phyloP scores from a whole-genome alignment of 345 rosid species.

The Acer negundo region DNA sequence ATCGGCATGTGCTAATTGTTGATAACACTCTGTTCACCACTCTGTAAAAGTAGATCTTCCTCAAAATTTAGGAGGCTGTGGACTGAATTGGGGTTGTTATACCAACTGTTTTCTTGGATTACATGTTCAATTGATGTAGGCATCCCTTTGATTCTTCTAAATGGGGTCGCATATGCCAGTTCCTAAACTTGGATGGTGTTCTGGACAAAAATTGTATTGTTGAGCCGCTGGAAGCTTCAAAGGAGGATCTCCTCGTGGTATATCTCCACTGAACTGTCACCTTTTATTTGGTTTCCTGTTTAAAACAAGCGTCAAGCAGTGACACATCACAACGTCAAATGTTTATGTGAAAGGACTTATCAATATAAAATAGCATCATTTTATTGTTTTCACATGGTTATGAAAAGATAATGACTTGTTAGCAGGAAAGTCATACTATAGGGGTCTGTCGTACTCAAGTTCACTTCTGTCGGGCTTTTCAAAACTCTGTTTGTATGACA shows the following conservation, averaged over 20 bases:
- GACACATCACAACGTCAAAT: neutral
- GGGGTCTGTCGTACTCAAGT: neutral
- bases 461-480: conserved; percentile 1
- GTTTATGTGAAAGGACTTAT: neutral
- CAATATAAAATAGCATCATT: neutral
- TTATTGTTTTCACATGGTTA: neutral
- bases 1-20: neutral
- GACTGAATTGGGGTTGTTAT: conserved; percentile 9
- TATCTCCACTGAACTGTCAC: conserved; percentile 13
- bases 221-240: conserved; percentile 83
- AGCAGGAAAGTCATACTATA: neutral
- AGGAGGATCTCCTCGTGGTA: conserved; percentile 91
- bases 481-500: neutral
- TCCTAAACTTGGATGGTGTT: conserved; percentile 55
- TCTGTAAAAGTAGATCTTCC: neutral
- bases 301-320: neutral
- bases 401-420: neutral
- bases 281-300: neutral
- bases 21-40: neutral
- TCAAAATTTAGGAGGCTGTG: neutral
- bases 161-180: conserved; percentile 84
- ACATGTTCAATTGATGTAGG: conserved; percentile 40
- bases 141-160: conserved; percentile 95
- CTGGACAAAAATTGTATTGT: conserved; percentile 55
- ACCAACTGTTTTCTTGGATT: neutral